Evolutionary conservation across 2,329 filamentous ascomycete species (phyloP), one percentile per base, ranked within the genome.

Genomic region (Thielaviopsis musarum): DNA sequence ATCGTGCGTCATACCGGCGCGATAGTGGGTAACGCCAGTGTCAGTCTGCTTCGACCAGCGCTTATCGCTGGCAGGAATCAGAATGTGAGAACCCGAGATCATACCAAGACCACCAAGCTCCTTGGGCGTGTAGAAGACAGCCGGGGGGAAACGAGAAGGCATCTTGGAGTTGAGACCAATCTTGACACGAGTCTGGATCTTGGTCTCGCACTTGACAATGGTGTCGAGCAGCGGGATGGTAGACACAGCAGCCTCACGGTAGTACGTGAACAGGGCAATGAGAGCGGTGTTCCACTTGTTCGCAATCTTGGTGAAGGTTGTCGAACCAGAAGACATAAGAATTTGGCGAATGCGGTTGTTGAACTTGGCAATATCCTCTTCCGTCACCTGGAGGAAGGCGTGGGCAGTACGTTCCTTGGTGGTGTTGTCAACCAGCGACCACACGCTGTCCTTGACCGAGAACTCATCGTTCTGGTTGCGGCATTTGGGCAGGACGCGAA

Each of bases 231-330:
- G 77, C 63, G 89, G 87, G 62, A 97, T 88, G 0, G 94, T 98
- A 0, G 91, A 95, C 1, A 97, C 91, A 17, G 93, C 93, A 54
- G 93, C 93, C 70, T 98, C 93, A 70, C 93, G 88, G 69, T 98
- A 98, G 72, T 98, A 98, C 0, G 93, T 97, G 74, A 98, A 98
- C 26, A 98, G 80, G 0, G 93, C 91, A 67, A 98, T 98, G 65
- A 98, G 73, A 1, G 89, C 93, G 0, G 93, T 98, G 72, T 98
- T 98, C 93, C 94, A 98, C 74, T 98, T 98, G 74, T 98, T 98
- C 54, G 94, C 93, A 68, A 98, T 98, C 79, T 98, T 98, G 53
- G 93, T 98, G 74, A 98, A 98, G 0, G 93, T 98, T 0, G 93
- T 98, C 5, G 89, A 95, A n/a, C 93, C 94, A 61, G 93, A 97